Percentiles rank a stretch among this genome's conserved stretches.
These are phyloP conservation scores for Leptodontidium sp. DNA, from an alignment of 2,329 filamentous ascomycete species.

Conservation along the genomic window DNA sequence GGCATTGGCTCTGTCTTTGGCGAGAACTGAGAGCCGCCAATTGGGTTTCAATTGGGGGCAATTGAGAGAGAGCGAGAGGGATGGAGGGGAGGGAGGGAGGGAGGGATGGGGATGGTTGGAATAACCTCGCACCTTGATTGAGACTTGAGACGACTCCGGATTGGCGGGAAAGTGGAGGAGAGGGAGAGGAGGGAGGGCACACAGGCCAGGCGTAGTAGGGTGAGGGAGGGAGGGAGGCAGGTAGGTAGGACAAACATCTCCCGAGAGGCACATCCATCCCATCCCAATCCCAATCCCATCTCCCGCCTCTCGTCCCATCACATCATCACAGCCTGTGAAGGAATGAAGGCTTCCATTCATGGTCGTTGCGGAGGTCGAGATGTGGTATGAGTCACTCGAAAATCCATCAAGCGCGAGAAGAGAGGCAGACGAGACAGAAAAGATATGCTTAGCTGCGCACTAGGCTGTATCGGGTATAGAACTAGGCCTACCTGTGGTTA, in stretches of 20 bases:
- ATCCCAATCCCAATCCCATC: background rate
- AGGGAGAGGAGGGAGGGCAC: background rate
- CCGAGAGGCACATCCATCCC: slow-evolving; percentile 8
- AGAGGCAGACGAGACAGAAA: background rate
- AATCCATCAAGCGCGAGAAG: background rate
- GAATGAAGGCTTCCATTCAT: background rate
- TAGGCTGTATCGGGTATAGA: slow-evolving; percentile 11
- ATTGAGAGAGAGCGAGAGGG: background rate
- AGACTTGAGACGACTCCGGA: slow-evolving; percentile 9
- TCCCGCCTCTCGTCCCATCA: no score
- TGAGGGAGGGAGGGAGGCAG: background rate
- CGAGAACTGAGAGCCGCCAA: background rate
- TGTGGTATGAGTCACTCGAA: background rate
- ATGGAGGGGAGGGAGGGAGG: no score
- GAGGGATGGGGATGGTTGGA: background rate
- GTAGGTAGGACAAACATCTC: background rate
- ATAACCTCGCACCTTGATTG: slow-evolving; percentile 17
- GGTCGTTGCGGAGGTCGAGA: slow-evolving; percentile 12
- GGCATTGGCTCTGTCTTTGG: background rate
- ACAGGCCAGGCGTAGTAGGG: background rate
- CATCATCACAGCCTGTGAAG: slow-evolving; percentile 10
- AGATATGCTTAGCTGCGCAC: background rate
- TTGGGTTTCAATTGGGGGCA: slow-evolving; percentile 7
- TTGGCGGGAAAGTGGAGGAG: background rate
- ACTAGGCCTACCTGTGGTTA: background rate